Percentiles rank a stretch among this genome's conserved stretches.
Conservation (phyloP, 1,284 basidiomycete species). For the Austroboletus niveus region DNA sequence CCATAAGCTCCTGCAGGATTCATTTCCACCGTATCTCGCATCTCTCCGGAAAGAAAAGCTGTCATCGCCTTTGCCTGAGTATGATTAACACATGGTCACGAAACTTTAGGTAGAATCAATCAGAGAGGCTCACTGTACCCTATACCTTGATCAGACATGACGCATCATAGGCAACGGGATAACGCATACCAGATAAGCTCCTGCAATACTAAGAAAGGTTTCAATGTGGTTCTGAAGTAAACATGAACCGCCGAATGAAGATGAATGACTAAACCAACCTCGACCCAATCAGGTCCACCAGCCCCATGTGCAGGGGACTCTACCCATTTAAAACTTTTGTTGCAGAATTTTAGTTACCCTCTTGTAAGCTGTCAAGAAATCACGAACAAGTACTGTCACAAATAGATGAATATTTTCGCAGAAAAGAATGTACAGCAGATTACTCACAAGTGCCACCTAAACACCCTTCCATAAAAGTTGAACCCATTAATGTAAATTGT, state of each 20-base stretch:
- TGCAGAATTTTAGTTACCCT: constrained; percentile 3
- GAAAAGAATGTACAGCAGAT: not conserved
- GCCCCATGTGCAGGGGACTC: constrained; percentile 84
- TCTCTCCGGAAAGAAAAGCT: constrained; percentile 91
- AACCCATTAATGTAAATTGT: not conserved
- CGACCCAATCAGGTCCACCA: constrained; percentile 90
- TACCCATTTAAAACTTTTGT: constrained; percentile 88
- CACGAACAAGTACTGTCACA: constrained; percentile 62
- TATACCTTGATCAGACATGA: constrained; percentile 25
- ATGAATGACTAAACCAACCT: constrained; percentile 46
- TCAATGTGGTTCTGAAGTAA: constrained; percentile 65
- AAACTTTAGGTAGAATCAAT: not conserved
- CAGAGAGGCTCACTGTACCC: constrained; percentile 62
- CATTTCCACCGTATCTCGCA: constrained; percentile 95
- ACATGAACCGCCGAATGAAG: not conserved
- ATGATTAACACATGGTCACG: not conserved
- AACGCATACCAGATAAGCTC: constrained; percentile 74
- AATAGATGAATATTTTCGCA: constrained; percentile 9
- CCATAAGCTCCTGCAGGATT: constrained; percentile 85
- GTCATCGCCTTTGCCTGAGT: constrained; percentile 89
- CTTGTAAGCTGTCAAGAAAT: not conserved
- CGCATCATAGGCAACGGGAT: not conserved
- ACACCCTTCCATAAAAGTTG: not conserved
- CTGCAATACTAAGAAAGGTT: constrained; percentile 81
- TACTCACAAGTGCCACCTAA: constrained; percentile 53